phyloP scores from a whole-genome alignment of 2,329 filamentous ascomycete genomes.

The Lachnellula arida region DNA sequence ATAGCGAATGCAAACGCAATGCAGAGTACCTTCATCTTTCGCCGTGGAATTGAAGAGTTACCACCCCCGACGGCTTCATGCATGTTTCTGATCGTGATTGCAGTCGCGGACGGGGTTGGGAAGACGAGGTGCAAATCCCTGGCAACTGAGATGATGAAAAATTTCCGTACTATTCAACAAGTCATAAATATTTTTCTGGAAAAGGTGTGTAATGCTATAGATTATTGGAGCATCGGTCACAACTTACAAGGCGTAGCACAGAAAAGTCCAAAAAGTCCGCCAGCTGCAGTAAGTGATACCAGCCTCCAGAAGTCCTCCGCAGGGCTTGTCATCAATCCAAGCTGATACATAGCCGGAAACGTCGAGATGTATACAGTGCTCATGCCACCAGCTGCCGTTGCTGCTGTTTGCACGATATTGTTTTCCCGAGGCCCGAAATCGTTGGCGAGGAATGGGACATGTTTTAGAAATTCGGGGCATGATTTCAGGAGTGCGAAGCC shows the following conservation, averaged over 20 bases:
- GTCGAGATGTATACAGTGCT: slow-evolving; percentile 54
- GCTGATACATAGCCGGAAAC: slow-evolving; percentile 55
- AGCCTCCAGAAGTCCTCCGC: slow-evolving; percentile 53
- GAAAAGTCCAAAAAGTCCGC: too few relatives aligned
- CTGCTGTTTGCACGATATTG: slow-evolving; percentile 56
- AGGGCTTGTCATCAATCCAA: slow-evolving; percentile 46
- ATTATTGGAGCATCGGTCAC: too few relatives aligned
- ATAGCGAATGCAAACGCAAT: slow-evolving; percentile 48
- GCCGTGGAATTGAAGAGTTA: slow-evolving; percentile 30
- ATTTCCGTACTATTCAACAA: slow-evolving; percentile 43
- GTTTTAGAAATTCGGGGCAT: slow-evolving; percentile 44
- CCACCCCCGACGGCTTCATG: slow-evolving; percentile 34
- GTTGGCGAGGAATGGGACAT: slow-evolving; percentile 48
- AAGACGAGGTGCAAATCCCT: slow-evolving; percentile 56
- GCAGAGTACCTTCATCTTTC: slow-evolving; percentile 51
- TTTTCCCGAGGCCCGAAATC: slow-evolving; percentile 58
- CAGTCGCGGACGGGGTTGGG: slow-evolving; percentile 55
- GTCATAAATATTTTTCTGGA: too few relatives aligned
- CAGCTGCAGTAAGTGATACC: slow-evolving; percentile 46
- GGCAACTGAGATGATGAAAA: slow-evolving; percentile 63
- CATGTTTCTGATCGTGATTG: slow-evolving; percentile 59
- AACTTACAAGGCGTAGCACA: too few relatives aligned
- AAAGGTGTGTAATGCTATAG: too few relatives aligned
- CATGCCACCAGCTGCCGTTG: slow-evolving; percentile 55
- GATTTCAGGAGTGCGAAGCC: slow-evolving; percentile 55